These are phyloP conservation scores for Dipodascus albidus DNA, from an alignment of 805 yeast species.

Conservation along the genomic window DNA sequence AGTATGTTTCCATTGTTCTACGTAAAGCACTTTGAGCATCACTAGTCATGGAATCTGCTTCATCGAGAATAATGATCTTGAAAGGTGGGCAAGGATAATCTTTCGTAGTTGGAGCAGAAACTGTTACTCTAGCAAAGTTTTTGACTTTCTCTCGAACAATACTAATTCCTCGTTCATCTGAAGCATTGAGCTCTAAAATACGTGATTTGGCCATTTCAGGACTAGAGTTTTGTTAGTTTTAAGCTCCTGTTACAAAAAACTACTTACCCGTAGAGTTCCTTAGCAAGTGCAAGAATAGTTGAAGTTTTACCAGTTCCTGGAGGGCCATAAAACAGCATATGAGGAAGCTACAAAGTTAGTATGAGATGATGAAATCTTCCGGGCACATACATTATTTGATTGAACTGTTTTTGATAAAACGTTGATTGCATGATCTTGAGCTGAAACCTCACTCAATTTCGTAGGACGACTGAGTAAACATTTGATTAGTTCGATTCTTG, in stretches of 20 bases:
- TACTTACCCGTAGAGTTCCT: conserved; percentile 65
- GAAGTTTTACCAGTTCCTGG: conserved; percentile 96
- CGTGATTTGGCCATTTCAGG: conserved; percentile 74
- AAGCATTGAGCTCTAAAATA: conserved; percentile 91
- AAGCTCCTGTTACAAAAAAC: not conserved
- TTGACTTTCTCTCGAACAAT: conserved; percentile 97
- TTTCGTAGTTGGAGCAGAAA: conserved; percentile 68
- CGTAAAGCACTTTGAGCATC: conserved; percentile 95
- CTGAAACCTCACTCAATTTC: conserved; percentile 72
- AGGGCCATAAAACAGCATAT: conserved; percentile 86
- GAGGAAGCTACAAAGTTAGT: conserved; percentile 28
- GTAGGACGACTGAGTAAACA: conserved; percentile 56
- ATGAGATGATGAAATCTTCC: too few relatives aligned
- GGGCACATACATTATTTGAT: conserved; percentile 51
- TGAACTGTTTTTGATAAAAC: conserved; percentile 70
- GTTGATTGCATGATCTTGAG: conserved; percentile 82
- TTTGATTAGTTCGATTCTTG: not conserved
- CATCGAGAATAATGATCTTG: conserved; percentile 83
- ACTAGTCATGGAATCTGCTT: conserved; percentile 79
- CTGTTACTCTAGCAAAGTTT: conserved; percentile 79
- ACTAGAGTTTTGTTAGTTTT: not conserved
- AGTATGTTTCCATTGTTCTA: conserved; percentile 76
- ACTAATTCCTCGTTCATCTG: conserved; percentile 95
- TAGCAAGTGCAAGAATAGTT: conserved; percentile 75
- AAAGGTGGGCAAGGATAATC: conserved; percentile 95